These are phyloP conservation scores for Colletotrichum cordylinicola DNA, from an alignment of 2,329 filamentous ascomycete genomes.

Conservation along the genomic window DNA sequence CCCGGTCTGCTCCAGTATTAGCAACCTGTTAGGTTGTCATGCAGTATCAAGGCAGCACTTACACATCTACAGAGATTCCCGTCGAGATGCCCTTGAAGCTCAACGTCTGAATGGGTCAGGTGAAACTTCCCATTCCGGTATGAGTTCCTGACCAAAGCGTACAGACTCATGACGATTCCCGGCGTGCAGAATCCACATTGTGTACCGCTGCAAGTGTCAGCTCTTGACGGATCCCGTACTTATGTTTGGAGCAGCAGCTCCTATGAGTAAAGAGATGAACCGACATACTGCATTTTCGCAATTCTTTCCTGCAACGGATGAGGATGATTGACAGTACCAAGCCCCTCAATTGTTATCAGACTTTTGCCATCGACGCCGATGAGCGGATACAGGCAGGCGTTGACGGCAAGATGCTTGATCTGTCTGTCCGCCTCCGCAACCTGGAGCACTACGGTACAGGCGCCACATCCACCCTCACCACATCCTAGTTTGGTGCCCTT, in stretches of 20 bases:
- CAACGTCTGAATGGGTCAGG: background rate
- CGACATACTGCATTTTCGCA: background rate
- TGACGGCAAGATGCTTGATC: background rate
- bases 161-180: background rate
- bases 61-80: background rate
- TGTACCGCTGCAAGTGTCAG: background rate
- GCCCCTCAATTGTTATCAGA: background rate
- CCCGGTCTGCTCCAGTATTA: background rate
- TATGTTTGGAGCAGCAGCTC: background rate
- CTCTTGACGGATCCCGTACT: background rate
- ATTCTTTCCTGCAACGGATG: background rate
- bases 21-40: background rate
- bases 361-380: background rate
- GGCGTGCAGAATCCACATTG: background rate
- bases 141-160: background rate
- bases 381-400: background rate
- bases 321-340: background rate
- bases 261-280: background rate
- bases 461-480: background rate
- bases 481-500: conserved; percentile 12
- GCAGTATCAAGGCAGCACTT: background rate
- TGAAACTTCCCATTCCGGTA: background rate
- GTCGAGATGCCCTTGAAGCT: background rate
- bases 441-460: background rate
- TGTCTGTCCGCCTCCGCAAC: background rate